phyloP scores from a whole-genome alignment of 192 early-diverging fungal species.

The Backusella macrospora region DNA sequence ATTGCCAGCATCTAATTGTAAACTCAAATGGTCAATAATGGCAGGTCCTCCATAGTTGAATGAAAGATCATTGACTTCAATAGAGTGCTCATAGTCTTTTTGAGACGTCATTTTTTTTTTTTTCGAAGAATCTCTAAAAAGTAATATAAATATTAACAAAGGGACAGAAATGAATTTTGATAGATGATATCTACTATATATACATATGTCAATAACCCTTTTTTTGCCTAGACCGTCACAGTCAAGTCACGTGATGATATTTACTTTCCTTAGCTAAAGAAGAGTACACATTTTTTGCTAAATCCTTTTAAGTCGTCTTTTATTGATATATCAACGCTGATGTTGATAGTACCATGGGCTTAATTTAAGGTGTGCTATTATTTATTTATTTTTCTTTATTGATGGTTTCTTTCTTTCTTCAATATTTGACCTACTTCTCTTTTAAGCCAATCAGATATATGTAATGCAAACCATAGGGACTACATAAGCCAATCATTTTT shows the following conservation, averaged over 20 bases:
- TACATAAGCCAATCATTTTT: neutral
- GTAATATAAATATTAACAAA: neutral
- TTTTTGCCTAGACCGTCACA: too few species aligned
- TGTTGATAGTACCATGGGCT: too few species aligned
- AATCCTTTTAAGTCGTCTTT: too few species aligned
- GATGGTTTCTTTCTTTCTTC: neutral
- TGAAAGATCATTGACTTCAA: conserved; percentile 55
- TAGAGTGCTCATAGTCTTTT: neutral
- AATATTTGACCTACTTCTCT: neutral
- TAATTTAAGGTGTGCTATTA: too few species aligned
- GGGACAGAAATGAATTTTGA: neutral
- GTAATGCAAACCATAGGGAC: neutral
- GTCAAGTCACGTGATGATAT: too few species aligned
- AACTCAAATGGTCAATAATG: conserved; percentile 58
- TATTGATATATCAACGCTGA: too few species aligned
- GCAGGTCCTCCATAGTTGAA: conserved; percentile 61
- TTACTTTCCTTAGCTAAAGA: too few species aligned
- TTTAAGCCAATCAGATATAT: neutral
- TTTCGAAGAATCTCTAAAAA: neutral
- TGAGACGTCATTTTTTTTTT: neutral
- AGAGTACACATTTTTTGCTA: too few species aligned
- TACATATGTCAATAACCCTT: too few species aligned
- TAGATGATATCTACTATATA: neutral
- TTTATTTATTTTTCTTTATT: neutral
- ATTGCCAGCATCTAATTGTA: conserved; percentile 56